phyloP scores from a whole-genome alignment of 768 basidiomycete species.

The Myochromella boudieri region DNA sequence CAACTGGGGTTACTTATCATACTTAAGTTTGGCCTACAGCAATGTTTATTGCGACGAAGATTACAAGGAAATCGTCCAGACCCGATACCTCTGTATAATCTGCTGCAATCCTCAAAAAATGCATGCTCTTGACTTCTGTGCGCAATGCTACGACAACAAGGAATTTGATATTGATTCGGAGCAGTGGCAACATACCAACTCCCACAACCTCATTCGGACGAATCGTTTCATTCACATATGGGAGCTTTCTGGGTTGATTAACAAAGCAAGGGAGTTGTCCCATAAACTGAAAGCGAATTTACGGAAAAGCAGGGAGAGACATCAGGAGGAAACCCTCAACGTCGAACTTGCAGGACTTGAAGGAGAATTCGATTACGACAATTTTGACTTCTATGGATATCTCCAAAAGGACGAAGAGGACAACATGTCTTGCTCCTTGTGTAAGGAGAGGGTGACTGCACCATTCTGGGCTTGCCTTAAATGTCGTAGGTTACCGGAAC shows the following conservation, averaged over 20 bases:
- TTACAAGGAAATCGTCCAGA: background rate
- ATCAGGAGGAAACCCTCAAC: too few species aligned
- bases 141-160: background rate
- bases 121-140: slow-evolving; percentile 2
- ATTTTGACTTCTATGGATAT: background rate
- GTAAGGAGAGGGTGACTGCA: background rate
- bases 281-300: slow-evolving; percentile 2
- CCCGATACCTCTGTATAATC: background rate
- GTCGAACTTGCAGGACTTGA: background rate
- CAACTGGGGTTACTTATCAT: background rate
- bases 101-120: background rate
- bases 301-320: too few species aligned
- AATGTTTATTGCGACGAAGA: background rate
- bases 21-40: background rate
- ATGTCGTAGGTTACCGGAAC: background rate
- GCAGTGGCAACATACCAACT: slow-evolving; percentile 1
- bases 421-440: background rate
- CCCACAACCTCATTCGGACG: slow-evolving; percentile 3
- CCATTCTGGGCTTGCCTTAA: slow-evolving; percentile 3
- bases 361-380: background rate
- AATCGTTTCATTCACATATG: background rate
- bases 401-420: background rate
- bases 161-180: background rate
- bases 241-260: background rate
- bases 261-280: background rate